Conservation (phyloP, 371 early-diverging fungal genomes). For the Nematocida sp. region DNA sequence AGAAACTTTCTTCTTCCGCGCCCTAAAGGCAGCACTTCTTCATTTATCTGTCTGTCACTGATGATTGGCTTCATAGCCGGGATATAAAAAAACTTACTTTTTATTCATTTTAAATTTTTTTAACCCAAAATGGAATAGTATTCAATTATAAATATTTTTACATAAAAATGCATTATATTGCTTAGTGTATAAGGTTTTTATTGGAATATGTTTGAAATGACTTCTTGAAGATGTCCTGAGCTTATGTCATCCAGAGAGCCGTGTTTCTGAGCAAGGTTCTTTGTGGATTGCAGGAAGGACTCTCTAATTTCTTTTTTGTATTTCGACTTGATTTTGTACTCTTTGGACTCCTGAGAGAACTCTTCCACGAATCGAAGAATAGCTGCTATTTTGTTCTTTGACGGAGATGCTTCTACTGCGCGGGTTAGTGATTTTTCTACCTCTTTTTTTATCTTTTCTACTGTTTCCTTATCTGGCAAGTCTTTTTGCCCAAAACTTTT, state of each 20-base stretch:
- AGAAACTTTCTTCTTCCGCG: background rate
- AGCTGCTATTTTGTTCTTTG: constrained; percentile 9
- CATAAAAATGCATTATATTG: too few species aligned
- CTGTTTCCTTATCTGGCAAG: background rate
- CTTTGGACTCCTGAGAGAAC: background rate
- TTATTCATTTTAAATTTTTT: too few species aligned
- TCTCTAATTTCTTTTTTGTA: constrained; percentile 22
- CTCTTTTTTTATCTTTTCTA: constrained; percentile 16
- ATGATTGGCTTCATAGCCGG: too few species aligned
- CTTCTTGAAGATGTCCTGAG: constrained; percentile 19
- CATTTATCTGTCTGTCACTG: too few species aligned
- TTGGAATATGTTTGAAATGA: background rate
- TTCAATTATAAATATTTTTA: too few species aligned
- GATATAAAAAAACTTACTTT: background rate
- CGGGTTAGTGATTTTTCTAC: background rate
- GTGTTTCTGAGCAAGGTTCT: constrained; percentile 7
- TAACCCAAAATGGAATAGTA: too few species aligned
- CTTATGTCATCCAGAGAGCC: constrained; percentile 41
- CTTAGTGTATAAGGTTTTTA: background rate
- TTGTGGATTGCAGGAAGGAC: background rate
- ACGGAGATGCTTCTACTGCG: background rate
- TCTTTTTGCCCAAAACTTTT: background rate
- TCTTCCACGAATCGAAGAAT: constrained; percentile 4
- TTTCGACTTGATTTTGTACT: background rate
- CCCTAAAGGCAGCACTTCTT: too few species aligned